These are phyloP conservation scores for Chlorella sp. DNA, from an alignment of 139 green algal genomes.

Conservation along the genomic window DNA sequence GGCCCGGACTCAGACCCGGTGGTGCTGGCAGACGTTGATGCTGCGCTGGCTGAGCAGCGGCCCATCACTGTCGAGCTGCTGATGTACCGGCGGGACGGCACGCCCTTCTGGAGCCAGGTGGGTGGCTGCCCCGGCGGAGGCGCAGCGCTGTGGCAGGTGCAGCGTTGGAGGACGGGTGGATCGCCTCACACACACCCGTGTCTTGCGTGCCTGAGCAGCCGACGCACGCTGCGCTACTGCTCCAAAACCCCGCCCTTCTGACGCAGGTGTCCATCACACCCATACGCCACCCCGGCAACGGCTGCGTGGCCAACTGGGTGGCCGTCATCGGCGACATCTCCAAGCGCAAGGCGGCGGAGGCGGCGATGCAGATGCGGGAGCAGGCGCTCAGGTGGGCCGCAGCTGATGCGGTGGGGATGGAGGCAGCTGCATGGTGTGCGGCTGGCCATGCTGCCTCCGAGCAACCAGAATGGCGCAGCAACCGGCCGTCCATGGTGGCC, in stretches of 20 bases:
- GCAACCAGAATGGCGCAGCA: no score
- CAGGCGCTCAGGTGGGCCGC: constrained; percentile 14
- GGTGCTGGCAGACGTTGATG: constrained; percentile 81
- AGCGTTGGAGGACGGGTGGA: neutral
- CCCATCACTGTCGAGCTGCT: constrained; percentile 90
- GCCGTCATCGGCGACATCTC: constrained; percentile 87
- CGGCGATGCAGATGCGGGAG: constrained; percentile 27
- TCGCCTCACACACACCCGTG: no score
- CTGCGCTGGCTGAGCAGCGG: constrained; percentile 69
- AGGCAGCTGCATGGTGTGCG: neutral
- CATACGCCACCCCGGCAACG: constrained; percentile 77
- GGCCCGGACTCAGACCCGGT: constrained; percentile 81
- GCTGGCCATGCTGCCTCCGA: neutral
- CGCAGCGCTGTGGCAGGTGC: neutral
- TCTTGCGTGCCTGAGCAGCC: neutral
- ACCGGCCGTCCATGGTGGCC: no score
- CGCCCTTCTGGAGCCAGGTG: constrained; percentile 98
- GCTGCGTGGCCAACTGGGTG: constrained; percentile 86
- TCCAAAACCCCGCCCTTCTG: neutral
- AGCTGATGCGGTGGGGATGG: neutral
- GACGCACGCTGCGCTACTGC: neutral
- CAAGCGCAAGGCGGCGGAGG: constrained; percentile 49
- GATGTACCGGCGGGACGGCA: constrained; percentile 90
- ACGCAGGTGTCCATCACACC: constrained; percentile 73
- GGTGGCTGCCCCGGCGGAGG: constrained; percentile 26